These are phyloP conservation scores for Argentina anserina DNA, from an alignment of 306 rosid genomes.

Conservation along the genomic window DNA sequence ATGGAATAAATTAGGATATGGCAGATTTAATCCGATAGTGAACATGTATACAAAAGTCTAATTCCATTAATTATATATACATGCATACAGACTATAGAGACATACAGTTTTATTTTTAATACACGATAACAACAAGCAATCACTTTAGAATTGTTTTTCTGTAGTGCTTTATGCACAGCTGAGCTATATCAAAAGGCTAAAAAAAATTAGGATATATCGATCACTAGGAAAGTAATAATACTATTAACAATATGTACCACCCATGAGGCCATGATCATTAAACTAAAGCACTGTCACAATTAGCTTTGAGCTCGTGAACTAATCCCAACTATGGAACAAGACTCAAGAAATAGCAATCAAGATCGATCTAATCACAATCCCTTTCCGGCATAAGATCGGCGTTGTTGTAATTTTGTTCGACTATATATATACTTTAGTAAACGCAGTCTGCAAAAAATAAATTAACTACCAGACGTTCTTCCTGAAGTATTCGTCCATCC, in stretches of 20 bases:
- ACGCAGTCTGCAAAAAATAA: no score
- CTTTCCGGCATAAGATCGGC: no score
- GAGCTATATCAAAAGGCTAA: not conserved
- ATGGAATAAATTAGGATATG: not conserved
- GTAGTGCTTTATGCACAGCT: not conserved
- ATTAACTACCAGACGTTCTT: no score
- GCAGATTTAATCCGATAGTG: not conserved
- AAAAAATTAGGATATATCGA: slow-evolving; percentile 6
- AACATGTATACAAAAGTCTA: no score
- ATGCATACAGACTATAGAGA: not conserved
- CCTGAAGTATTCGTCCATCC: no score
- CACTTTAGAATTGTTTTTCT: slow-evolving; percentile 5
- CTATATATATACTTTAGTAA: no score
- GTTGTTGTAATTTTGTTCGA: no score
- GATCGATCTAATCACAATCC: no score
- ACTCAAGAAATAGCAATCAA: no score
- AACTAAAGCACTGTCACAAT: not conserved
- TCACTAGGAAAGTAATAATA: not conserved
- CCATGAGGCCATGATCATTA: not conserved
- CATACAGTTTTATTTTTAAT: not conserved
- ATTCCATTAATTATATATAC: no score
- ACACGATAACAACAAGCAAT: slow-evolving; percentile 4
- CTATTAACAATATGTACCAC: not conserved
- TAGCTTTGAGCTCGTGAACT: no score
- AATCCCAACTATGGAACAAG: no score